phyloP scores from a whole-genome alignment of 2,329 filamentous ascomycete species.

The Penicillium sp. region DNA sequence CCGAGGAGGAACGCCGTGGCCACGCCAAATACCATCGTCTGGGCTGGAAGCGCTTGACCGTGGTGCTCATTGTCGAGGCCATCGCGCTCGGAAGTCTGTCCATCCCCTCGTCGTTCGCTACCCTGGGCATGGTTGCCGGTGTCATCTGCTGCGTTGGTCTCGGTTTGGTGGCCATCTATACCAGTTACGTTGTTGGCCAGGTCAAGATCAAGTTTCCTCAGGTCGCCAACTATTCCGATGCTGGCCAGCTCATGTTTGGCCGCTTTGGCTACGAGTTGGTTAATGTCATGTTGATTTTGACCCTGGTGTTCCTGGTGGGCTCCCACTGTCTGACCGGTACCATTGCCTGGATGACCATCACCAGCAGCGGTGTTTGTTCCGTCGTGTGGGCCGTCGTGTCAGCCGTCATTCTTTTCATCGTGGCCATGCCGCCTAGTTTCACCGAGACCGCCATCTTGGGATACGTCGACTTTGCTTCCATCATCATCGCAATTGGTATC shows the following conservation, averaged over 20 bases:
- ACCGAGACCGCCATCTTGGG: slow-evolving; percentile 36
- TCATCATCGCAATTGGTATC: slow-evolving; percentile 30
- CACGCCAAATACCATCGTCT: slow-evolving; percentile 22
- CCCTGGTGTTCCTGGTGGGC: slow-evolving; percentile 41
- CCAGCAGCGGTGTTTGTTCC: slow-evolving; percentile 37
- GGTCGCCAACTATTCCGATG: slow-evolving; percentile 41
- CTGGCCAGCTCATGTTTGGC: slow-evolving; percentile 41
- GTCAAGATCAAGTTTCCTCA: slow-evolving; percentile 36
- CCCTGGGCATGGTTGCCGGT: slow-evolving; percentile 45
- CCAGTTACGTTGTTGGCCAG: slow-evolving; percentile 39
- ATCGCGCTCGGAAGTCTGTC: slow-evolving; percentile 48
- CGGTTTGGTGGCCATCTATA: slow-evolving; percentile 40
- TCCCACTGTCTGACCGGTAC: slow-evolving; percentile 45
- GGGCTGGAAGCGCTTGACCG: slow-evolving; percentile 50
- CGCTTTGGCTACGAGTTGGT: slow-evolving; percentile 40
- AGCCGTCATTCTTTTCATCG: slow-evolving; percentile 33
- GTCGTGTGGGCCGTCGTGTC: slow-evolving; percentile 42
- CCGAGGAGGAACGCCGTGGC: slow-evolving; percentile 14
- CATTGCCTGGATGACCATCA: slow-evolving; percentile 43
- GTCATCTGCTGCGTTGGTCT: slow-evolving; percentile 41
- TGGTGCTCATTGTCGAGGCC: slow-evolving; percentile 50
- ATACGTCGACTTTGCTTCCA: slow-evolving; percentile 35
- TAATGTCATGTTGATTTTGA: slow-evolving; percentile 41
- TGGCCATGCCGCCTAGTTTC: slow-evolving; percentile 34
- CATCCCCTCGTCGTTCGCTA: slow-evolving; percentile 44